Evolutionary conservation across 139 green algal genomes (phyloP).

Genomic region (Coccomyxa sp.): DNA sequence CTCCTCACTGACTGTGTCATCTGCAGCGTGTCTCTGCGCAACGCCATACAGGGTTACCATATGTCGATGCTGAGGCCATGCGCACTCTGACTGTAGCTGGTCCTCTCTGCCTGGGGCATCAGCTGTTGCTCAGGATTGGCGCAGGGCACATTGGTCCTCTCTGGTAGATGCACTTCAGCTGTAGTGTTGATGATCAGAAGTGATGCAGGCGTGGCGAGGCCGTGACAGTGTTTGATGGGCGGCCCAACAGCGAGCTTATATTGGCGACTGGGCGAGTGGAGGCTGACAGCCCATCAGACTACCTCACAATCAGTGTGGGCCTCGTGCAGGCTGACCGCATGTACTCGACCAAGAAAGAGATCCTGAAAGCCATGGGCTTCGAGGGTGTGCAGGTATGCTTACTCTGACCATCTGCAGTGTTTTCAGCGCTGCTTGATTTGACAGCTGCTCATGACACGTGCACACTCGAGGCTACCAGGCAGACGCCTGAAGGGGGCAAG

Average conservation of each 20-base stretch:
- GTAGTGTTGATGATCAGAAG: not conserved
- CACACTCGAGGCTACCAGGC: not conserved
- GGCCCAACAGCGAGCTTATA: conserved; percentile 81
- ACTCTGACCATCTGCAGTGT: too few relatives aligned
- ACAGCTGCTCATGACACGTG: not conserved
- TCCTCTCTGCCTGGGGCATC: too few relatives aligned
- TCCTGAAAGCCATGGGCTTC: conserved; percentile 67
- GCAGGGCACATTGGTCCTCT: too few relatives aligned
- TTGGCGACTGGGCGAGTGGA: conserved; percentile 72
- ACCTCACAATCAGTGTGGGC: conserved; percentile 36
- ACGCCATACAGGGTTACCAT: too few relatives aligned
- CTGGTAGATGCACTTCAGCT: too few relatives aligned
- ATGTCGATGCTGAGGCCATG: too few relatives aligned
- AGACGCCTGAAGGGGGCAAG: not conserved
- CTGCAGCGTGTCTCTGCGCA: too few relatives aligned
- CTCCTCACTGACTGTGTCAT: too few relatives aligned
- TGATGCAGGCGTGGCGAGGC: conserved; percentile 56
- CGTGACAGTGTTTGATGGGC: conserved; percentile 67
- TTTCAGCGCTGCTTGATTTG: not conserved
- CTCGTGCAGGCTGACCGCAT: conserved; percentile 42
- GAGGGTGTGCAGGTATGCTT: not conserved
- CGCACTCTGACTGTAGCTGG: too few relatives aligned
- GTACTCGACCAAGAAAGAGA: conserved; percentile 37
- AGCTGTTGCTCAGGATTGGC: too few relatives aligned
- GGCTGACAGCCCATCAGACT: conserved; percentile 64